A percentile compares a stretch with the other conserved stretches of the same genome.
These are phyloP conservation scores for Vigna nakashimae DNA, from an alignment of 306 rosid genomes.

Conservation along the genomic window DNA sequence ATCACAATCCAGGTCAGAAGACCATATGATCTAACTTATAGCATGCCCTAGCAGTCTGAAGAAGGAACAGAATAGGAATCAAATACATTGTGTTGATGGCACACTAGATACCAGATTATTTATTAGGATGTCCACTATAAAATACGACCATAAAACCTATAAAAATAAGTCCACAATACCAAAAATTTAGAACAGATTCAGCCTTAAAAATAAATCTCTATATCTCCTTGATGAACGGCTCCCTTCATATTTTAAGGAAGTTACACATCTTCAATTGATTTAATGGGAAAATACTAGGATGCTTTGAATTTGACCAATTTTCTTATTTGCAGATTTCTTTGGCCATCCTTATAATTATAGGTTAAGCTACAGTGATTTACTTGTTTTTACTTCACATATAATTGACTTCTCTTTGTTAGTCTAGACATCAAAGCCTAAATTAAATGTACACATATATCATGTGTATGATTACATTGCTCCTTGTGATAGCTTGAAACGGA, in stretches of 20 bases:
- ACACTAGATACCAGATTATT: slow-evolving; percentile 2
- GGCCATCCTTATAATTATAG: not conserved
- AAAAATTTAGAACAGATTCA: slow-evolving; percentile 3
- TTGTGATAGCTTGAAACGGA: not conserved
- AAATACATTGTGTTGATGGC: not conserved
- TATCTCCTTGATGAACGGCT: not conserved
- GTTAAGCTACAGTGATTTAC: not conserved
- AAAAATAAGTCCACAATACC: not conserved
- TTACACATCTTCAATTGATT: slow-evolving; percentile 26
- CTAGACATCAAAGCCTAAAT: not conserved
- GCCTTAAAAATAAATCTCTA: not conserved
- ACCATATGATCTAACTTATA: slow-evolving; percentile 6
- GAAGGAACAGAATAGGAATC: slow-evolving; percentile 17
- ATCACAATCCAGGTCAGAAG: slow-evolving; percentile 17
- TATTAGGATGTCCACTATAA: slow-evolving; percentile 3
- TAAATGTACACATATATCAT: not conserved
- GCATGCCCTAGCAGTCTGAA: slow-evolving; percentile 19
- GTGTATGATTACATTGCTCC: not conserved
- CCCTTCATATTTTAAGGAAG: not conserved
- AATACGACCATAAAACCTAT: slow-evolving; percentile 12
- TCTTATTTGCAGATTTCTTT: not conserved
- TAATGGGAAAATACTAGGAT: slow-evolving; percentile 12
- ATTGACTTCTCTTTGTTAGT: not conserved
- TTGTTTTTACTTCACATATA: not conserved
- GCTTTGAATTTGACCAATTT: slow-evolving; percentile 20